phyloP scores from a whole-genome alignment of 805 yeast species.

The Pichia eremophila region DNA sequence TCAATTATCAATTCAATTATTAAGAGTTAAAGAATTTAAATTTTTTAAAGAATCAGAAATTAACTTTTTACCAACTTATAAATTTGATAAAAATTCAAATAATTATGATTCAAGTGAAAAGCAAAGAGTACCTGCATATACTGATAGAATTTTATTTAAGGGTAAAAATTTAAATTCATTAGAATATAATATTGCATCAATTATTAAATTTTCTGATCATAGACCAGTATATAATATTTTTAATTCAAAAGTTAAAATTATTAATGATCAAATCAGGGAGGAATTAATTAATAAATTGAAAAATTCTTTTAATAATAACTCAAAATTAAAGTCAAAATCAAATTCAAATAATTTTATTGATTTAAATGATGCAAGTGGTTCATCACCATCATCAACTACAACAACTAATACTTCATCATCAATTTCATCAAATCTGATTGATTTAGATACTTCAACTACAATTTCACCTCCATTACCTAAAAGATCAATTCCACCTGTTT shows the following conservation, averaged over 20 bases:
- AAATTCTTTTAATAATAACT: conserved; percentile 37
- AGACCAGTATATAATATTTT: conserved; percentile 86
- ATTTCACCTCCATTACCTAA: conserved; percentile 11
- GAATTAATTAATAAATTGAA: conserved; percentile 51
- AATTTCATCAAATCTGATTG: conserved; percentile 13
- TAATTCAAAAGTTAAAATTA: conserved; percentile 51
- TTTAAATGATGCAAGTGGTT: conserved; percentile 19
- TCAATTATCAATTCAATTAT: conserved; percentile 72
- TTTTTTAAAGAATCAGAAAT: conserved; percentile 71
- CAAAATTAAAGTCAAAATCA: conserved; percentile 7
- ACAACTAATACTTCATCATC: conserved; percentile 7
- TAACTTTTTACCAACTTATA: conserved; percentile 82
- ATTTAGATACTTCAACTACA: conserved; percentile 13
- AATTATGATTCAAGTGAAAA: conserved; percentile 85
- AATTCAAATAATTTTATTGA: conserved; percentile 17
- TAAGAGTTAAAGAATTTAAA: conserved; percentile 59
- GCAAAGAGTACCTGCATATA: conserved; percentile 93
- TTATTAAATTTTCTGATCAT: conserved; percentile 70
- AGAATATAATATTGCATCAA: conserved; percentile 58
- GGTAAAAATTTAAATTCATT: conserved; percentile 52
- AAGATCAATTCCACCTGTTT: conserved; percentile 18
- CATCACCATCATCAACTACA: conserved; percentile 1
- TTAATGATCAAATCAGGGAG: conserved; percentile 55
- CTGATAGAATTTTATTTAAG: conserved; percentile 72
- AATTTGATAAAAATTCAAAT: conserved; percentile 77